Evolutionary conservation across 2,329 filamentous ascomycete genomes (phyloP).

Genomic region (Pseudomassariella vexata): DNA sequence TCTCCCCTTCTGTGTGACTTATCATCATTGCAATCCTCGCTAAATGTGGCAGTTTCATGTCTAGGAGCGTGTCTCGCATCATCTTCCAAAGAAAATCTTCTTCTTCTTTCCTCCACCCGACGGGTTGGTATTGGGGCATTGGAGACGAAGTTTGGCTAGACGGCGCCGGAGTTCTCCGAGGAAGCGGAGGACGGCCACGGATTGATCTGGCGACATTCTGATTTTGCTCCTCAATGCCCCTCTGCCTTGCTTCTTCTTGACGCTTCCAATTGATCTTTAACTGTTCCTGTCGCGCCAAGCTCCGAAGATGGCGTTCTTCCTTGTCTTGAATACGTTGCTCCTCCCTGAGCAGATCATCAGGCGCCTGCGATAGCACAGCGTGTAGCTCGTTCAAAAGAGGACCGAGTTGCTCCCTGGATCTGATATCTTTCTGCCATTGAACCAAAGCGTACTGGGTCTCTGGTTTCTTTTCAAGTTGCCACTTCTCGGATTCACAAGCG

Average conservation of each 20-base stretch:
- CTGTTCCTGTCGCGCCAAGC: constrained; percentile 11
- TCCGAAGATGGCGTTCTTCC: constrained; percentile 6
- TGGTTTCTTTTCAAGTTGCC: constrained; percentile 5
- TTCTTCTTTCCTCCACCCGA: constrained; percentile 20
- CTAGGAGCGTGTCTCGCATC: constrained; percentile 19
- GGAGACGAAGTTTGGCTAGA: no score
- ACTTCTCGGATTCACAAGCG: constrained; percentile 8
- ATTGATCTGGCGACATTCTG: constrained; percentile 15
- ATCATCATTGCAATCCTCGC: constrained; percentile 14
- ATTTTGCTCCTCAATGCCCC: constrained; percentile 13
- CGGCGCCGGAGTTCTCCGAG: not conserved
- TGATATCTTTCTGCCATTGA: constrained; percentile 3
- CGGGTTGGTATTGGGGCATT: no score
- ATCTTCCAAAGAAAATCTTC: constrained; percentile 16
- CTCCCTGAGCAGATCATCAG: constrained; percentile 12
- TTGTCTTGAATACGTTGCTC: constrained; percentile 7
- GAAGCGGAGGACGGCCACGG: constrained; percentile 5
- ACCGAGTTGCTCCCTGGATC: constrained; percentile 12
- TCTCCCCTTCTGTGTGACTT: constrained; percentile 14
- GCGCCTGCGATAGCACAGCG: constrained; percentile 9
- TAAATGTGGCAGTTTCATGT: constrained; percentile 15
- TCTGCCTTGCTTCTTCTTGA: constrained; percentile 10
- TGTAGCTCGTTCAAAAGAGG: constrained; percentile 11
- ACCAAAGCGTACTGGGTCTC: constrained; percentile 1
- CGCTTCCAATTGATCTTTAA: constrained; percentile 7